Conservation (phyloP, 2,329 filamentous ascomycete species). For the Monilinia fructicola region DNA sequence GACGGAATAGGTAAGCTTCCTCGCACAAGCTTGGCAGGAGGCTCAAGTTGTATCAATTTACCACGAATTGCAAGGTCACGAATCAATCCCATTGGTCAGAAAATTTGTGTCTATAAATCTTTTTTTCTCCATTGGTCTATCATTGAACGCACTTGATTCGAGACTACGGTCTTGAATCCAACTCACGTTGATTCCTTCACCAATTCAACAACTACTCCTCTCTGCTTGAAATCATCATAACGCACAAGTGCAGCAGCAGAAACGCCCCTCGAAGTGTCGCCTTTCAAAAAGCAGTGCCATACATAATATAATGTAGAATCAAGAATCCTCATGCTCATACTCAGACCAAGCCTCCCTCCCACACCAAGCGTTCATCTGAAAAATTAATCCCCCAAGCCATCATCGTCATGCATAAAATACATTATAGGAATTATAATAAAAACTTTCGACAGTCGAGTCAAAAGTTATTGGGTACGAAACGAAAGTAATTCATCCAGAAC, state of each 20-base stretch:
- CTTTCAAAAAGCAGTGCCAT: background rate
- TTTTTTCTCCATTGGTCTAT: background rate
- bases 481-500: slow-evolving; percentile 5
- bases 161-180: background rate
- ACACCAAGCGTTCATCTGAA: background rate
- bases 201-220: background rate
- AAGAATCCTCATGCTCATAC: background rate
- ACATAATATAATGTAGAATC: slow-evolving; percentile 3
- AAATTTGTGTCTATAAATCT: background rate
- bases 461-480: slow-evolving; percentile 15
- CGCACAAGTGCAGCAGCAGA: background rate
- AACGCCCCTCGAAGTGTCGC: background rate
- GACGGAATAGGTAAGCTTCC: background rate
- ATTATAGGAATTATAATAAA: slow-evolving; percentile 21
- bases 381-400: slow-evolving; percentile 20
- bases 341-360: background rate
- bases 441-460: slow-evolving; percentile 12
- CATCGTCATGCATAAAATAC: slow-evolving; percentile 21
- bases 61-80: background rate
- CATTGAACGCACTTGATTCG: background rate
- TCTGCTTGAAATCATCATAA: background rate
- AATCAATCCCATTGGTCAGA: background rate
- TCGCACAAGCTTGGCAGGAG: background rate
- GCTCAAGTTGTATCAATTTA: background rate
- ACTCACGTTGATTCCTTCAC: background rate